phyloP scores from a whole-genome alignment of 2,329 filamentous ascomycete species.

The Ophiostoma angusticollis region DNA sequence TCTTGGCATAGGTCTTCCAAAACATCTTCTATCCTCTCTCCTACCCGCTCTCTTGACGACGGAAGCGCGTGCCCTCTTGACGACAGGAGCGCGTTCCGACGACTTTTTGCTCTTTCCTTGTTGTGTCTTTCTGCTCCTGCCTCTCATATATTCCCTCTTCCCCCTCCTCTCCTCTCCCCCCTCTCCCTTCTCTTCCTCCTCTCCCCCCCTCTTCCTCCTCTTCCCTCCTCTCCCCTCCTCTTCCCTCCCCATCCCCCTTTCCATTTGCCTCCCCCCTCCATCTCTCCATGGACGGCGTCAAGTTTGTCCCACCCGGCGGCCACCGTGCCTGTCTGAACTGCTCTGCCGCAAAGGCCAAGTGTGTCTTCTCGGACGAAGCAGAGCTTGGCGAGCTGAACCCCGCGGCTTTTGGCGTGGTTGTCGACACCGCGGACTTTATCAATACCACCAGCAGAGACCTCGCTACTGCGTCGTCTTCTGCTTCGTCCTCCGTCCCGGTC shows the following conservation, averaged over 20 bases:
- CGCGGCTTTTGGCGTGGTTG: background rate
- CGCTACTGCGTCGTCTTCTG: background rate
- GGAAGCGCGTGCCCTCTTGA: no score
- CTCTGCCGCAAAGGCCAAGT: conserved; percentile 16
- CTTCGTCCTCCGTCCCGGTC: background rate
- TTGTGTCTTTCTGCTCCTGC: background rate
- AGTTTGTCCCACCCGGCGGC: conserved; percentile 17
- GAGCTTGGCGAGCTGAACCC: conserved; percentile 2
- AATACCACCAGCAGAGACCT: background rate
- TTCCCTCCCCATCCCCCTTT: conserved; percentile 17
- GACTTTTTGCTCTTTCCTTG: no score
- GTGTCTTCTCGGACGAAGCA: conserved; percentile 14
- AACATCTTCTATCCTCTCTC: no score
- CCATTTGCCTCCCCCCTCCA: background rate
- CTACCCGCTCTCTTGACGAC: no score
- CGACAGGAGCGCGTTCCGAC: no score
- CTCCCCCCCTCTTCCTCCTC: background rate
- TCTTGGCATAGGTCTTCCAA: background rate
- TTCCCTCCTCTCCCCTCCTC: background rate
- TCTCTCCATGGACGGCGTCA: conserved; percentile 12
- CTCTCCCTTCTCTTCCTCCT: conserved; percentile 2
- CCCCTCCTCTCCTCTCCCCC: conserved; percentile 5
- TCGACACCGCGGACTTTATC: conserved; percentile 2
- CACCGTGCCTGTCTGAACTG: conserved; percentile 17
- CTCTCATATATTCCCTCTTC: background rate